Percentiles rank a stretch among this genome's conserved stretches.
Evolutionary conservation across 768 basidiomycete species (phyloP).

Genomic region (Boletus eberwhitei): DNA sequence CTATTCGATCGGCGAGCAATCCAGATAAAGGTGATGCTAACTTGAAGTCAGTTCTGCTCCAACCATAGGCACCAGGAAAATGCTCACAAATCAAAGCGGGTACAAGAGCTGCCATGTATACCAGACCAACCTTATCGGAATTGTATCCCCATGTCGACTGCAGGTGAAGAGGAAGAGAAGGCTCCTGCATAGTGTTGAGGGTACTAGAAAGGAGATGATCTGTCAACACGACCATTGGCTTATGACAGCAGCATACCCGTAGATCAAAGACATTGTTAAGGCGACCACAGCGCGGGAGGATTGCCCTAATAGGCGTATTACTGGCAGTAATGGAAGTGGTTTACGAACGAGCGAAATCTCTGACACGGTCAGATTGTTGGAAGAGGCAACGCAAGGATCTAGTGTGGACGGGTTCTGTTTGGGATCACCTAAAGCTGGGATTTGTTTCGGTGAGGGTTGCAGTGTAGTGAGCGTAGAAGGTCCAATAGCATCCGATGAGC

Average conservation of each 20-base stretch:
- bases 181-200: slow-evolving; percentile 49
- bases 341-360: slow-evolving; percentile 16
- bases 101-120: slow-evolving; percentile 61
- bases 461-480: not conserved
- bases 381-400: not conserved
- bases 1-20: slow-evolving; percentile 51
- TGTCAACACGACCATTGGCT: not conserved
- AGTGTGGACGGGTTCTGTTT: not conserved
- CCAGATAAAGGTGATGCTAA: slow-evolving; percentile 61
- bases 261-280: slow-evolving; percentile 44
- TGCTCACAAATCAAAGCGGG: slow-evolving; percentile 62
- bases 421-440: not conserved
- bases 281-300: slow-evolving; percentile 50
- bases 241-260: slow-evolving; percentile 43
- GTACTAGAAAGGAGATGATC: slow-evolving; percentile 33
- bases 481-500: not conserved
- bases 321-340: slow-evolving; percentile 38
- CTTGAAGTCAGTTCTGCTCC: not conserved
- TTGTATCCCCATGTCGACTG: slow-evolving; percentile 46
- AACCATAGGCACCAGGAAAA: not conserved
- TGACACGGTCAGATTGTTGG: not conserved
- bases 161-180: slow-evolving; percentile 54
- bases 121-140: slow-evolving; percentile 56
- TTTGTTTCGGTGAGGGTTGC: not conserved
- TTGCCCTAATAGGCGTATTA: slow-evolving; percentile 40